These are phyloP conservation scores for Pisolithus albus DNA, from an alignment of 768 basidiomycete species.

Conservation along the genomic window DNA sequence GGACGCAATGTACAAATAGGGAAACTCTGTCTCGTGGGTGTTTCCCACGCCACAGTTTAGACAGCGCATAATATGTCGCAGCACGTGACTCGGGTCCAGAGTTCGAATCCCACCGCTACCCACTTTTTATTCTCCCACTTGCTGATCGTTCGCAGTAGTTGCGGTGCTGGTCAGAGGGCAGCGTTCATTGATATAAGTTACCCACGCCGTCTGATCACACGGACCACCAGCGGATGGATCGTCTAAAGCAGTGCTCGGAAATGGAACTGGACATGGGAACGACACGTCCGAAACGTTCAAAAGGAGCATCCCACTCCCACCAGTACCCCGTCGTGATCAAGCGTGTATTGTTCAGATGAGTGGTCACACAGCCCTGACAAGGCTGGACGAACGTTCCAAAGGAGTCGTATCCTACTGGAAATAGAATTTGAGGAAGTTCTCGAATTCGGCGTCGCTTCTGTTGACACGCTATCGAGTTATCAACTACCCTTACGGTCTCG, in stretches of 20 bases:
- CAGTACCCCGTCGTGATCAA: too few relatives aligned
- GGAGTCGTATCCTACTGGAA: neutral
- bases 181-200: too few relatives aligned
- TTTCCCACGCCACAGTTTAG: neutral
- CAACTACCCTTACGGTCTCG: too few relatives aligned
- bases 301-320: too few relatives aligned
- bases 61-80: too few relatives aligned
- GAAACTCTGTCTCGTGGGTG: neutral
- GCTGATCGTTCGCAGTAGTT: neutral
- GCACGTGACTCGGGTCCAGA: constrained; percentile 24
- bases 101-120: constrained; percentile 27
- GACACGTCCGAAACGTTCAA: too few relatives aligned
- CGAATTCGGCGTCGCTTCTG: neutral
- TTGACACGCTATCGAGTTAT: neutral
- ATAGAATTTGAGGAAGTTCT: neutral
- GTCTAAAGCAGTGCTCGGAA: too few relatives aligned
- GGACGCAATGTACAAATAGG: neutral
- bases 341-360: neutral
- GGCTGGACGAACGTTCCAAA: neutral
- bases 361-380: too few relatives aligned
- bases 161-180: neutral
- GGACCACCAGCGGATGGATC: too few relatives aligned
- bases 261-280: too few relatives aligned
- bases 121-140: constrained; percentile 4
- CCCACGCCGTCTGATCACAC: too few relatives aligned